Percentiles rank a stretch among this genome's conserved stretches.
phyloP scores from a whole-genome alignment of 2,329 filamentous ascomycete species.

The Blastomyces emzantsi region DNA sequence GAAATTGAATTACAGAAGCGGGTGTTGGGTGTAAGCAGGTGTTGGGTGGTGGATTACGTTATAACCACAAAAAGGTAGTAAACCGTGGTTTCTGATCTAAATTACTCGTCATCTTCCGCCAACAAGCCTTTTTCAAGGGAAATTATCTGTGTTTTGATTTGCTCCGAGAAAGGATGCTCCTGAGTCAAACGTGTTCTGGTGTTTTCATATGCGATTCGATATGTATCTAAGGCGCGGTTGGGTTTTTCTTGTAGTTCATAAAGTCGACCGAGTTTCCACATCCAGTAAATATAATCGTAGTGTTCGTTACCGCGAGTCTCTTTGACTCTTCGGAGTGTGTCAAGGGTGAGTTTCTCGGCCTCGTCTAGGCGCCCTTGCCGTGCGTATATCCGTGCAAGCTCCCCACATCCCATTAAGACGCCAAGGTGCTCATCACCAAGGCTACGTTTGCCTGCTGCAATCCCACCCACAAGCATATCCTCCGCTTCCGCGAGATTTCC shows the following conservation, averaged over 20 bases:
- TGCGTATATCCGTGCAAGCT: constrained; percentile 18
- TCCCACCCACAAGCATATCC: constrained; percentile 17
- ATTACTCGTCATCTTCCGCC: too few species aligned
- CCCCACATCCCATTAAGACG: constrained; percentile 18
- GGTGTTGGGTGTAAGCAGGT: too few species aligned
- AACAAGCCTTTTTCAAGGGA: too few species aligned
- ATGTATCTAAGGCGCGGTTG: background rate
- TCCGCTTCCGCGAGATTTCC: constrained; percentile 18
- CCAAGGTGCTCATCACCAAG: constrained; percentile 23
- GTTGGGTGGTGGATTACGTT: too few species aligned
- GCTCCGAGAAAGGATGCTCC: background rate
- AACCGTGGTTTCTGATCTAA: too few species aligned
- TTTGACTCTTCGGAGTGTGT: constrained; percentile 8
- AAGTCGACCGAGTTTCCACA: background rate
- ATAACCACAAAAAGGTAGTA: too few species aligned
- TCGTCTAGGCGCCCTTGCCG: constrained; percentile 16
- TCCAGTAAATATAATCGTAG: background rate
- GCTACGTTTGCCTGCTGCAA: constrained; percentile 18
- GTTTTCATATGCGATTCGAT: background rate
- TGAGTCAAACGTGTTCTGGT: background rate
- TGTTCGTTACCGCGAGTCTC: constrained; percentile 15
- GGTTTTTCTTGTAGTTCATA: background rate
- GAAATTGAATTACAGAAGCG: too few species aligned
- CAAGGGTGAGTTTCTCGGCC: constrained; percentile 10
- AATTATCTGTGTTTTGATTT: background rate